Base-by-base conservation (phyloP, 2,329 filamentous ascomycete genomes). In the Alternaria hordeiaustralica region DNA sequence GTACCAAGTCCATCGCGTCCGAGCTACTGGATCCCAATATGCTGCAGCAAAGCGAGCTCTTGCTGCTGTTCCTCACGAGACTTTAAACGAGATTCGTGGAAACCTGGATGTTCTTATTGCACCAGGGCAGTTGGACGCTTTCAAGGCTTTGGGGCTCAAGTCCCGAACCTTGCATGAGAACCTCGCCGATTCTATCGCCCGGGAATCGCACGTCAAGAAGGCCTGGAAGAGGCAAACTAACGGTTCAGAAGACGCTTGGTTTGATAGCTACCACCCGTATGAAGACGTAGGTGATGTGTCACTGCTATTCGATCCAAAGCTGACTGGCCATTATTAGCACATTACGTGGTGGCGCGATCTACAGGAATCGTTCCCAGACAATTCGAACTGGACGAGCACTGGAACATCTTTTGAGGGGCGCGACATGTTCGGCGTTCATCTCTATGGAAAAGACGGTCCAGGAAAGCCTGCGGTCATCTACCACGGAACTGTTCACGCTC, bases 91-190 rank as follows among this genome's bases (percentile, higher is more conserved):
- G 49, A 60, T 44, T n/a, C 60, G 60, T 46, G 71, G 70, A 20
- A 72, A 80, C 63, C 78, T 82, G 47, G 83, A 84, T 64, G 69
- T 85, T 49, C 78, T 81, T n/a, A 75, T 85, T 55, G 73, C 82
- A 13, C 78, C 78, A 12, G 73, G 78, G 10, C 75, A 82, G 36
- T 59, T 83, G 20, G 67, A 71, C 1, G 75, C 74, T 7, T 84
- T 84, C 63, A 68, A 82, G 49, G 69, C 75, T n/a, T 67, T 81
- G 15, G 75, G 72, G 13, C 69, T 83, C 33, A 71, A 76, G 25
- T 71, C 67, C 5, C 72, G 78, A 47, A 66, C 80, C 15, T 79
- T 85, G 75, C 82, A 84, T 60, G 77, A 79, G 30, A 75, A 85
- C 68, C 75, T 85, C 6, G 83, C 82, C 15, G 47, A 66, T n/a